Conservation (phyloP, 208 protist species). For the Trypanosoma rangeli region DNA sequence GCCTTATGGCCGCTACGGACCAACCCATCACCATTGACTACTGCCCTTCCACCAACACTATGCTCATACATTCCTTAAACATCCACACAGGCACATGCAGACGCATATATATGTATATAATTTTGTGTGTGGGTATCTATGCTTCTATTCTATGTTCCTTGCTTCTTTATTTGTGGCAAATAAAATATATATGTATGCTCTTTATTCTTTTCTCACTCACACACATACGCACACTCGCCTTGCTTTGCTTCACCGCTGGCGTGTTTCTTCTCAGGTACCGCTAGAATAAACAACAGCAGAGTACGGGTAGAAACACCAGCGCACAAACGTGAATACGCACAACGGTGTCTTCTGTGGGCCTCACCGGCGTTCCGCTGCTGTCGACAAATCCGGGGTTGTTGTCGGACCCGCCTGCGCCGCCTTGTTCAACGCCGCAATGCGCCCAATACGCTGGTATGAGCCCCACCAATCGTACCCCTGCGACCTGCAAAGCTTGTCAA, state of each 20-base stretch:
- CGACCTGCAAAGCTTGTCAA: slow-evolving; percentile 35
- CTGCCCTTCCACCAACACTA: not conserved
- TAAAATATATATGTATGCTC: not conserved
- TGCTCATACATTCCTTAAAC: no score
- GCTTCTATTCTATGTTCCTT: not conserved
- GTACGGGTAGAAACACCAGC: not conserved
- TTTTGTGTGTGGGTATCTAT: not conserved
- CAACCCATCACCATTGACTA: not conserved
- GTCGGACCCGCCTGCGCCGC: slow-evolving; percentile 26
- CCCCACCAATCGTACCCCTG: slow-evolving; percentile 58
- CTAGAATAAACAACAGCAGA: slow-evolving; percentile 2
- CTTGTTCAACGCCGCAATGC: slow-evolving; percentile 41
- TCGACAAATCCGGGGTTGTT: not conserved
- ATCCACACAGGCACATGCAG: no score
- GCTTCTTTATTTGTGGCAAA: not conserved
- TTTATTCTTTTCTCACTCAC: not conserved
- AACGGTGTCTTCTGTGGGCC: not conserved
- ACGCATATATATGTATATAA: not conserved
- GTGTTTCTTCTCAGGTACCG: not conserved
- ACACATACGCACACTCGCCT: not conserved
- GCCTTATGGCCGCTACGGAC: not conserved
- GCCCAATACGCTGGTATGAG: slow-evolving; percentile 66
- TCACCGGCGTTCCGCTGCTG: slow-evolving; percentile 9
- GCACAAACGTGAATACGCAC: not conserved
- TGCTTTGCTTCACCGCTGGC: not conserved